Evolutionary conservation across 768 basidiomycete species (phyloP).

Genomic region (Mycena pura): DNA sequence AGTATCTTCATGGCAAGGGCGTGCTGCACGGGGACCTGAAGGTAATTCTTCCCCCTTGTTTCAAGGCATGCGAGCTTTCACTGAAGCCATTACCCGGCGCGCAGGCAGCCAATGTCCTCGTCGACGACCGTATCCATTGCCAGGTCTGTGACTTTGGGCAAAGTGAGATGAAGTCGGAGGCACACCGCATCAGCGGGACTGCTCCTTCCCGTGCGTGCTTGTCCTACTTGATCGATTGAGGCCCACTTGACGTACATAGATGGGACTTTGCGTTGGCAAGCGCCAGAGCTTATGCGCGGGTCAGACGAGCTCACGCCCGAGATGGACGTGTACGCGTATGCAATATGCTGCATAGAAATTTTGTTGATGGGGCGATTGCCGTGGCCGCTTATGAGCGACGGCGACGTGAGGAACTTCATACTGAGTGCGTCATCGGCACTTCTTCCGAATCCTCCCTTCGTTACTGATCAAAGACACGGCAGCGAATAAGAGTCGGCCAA

Average conservation of each 20-base stretch:
- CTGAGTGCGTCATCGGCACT: constrained; percentile 43
- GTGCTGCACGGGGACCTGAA: constrained; percentile 85
- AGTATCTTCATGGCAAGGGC: constrained; percentile 70
- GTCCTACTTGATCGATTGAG: not conserved
- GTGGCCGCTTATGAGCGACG: constrained; percentile 58
- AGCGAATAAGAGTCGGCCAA: constrained; percentile 60
- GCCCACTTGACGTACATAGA: constrained; percentile 34
- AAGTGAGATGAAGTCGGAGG: constrained; percentile 77
- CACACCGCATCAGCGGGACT: constrained; percentile 61
- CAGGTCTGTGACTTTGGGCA: not conserved
- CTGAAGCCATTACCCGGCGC: not conserved
- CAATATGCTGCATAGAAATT: constrained; percentile 69
- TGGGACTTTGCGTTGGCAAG: constrained; percentile 69
- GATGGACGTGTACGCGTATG: constrained; percentile 73
- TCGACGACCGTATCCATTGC: not conserved
- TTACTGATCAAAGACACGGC: not conserved
- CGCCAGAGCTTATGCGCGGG: constrained; percentile 68
- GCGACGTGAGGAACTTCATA: constrained; percentile 56
- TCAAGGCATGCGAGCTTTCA: not conserved
- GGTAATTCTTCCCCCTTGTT: constrained; percentile 39
- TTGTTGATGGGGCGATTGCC: constrained; percentile 65
- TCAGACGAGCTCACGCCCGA: constrained; percentile 51
- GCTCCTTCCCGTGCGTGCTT: constrained; percentile 51
- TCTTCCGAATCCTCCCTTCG: constrained; percentile 16
- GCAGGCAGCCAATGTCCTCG: not conserved